Evolutionary conservation across 202 grass and related monocot genomes (phyloP).

Genomic region (Dendrocalamus latiflorus): DNA sequence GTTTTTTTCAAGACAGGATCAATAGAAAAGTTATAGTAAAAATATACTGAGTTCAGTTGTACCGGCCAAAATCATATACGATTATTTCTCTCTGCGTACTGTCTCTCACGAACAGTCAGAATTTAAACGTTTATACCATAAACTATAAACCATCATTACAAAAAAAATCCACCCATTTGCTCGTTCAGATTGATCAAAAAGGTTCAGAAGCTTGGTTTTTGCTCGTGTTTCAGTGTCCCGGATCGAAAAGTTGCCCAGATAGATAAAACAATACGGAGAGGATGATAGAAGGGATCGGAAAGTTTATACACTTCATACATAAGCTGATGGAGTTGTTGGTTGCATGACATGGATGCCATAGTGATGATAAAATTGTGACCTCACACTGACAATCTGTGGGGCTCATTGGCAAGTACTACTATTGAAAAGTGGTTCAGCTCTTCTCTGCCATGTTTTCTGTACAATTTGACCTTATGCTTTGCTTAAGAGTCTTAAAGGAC

Average conservation of each 20-base stretch:
- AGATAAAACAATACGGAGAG: conserved; percentile 10
- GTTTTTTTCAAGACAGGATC: no score
- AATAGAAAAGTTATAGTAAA: no score
- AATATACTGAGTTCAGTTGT: no score
- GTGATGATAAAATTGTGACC: conserved; percentile 20
- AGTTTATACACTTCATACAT: conserved; percentile 4
- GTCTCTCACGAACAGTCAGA: no score
- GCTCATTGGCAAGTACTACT: conserved; percentile 14
- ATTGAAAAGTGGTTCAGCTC: neutral
- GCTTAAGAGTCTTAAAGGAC: neutral
- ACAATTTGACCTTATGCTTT: neutral
- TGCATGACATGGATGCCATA: conserved; percentile 16
- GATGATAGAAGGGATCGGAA: conserved; percentile 10
- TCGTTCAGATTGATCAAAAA: conserved; percentile 5
- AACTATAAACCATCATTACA: no score
- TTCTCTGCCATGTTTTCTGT: neutral
- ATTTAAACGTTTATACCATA: no score
- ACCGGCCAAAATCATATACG: no score
- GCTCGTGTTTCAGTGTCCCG: neutral
- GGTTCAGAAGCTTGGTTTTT: conserved; percentile 21
- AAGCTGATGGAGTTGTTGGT: conserved; percentile 34
- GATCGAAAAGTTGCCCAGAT: neutral
- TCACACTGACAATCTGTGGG: conserved; percentile 21
- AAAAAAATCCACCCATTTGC: no score
- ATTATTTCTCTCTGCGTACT: no score